A percentile compares a stretch with the other conserved stretches of the same genome.
Conservation (phyloP, 2,329 filamentous ascomycete species). For the Scytalidium lignicola region DNA sequence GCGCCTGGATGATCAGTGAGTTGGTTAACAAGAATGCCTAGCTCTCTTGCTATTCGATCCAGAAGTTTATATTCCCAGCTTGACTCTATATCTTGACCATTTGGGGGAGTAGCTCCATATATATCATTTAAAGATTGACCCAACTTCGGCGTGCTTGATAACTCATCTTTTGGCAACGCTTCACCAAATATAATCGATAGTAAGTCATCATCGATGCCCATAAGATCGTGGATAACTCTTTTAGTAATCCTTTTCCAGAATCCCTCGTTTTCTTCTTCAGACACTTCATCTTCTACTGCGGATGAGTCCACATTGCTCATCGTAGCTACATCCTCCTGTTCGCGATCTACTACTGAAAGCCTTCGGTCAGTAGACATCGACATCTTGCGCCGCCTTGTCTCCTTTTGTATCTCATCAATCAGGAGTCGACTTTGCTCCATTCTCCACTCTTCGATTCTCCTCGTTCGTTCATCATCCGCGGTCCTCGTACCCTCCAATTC, state of each 20-base stretch:
- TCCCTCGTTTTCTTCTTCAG: conserved; percentile 53
- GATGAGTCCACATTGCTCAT: conserved; percentile 20
- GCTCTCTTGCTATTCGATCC: conserved; percentile 78
- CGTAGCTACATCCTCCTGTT: conserved; percentile 26
- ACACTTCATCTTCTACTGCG: conserved; percentile 20
- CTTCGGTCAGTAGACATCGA: conserved; percentile 47
- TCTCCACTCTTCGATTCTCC: conserved; percentile 86
- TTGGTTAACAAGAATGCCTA: conserved; percentile 77
- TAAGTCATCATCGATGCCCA: conserved; percentile 83
- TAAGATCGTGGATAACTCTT: conserved; percentile 80
- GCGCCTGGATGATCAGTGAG: conserved; percentile 83
- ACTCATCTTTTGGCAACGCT: conserved; percentile 50
- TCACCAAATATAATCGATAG: conserved; percentile 87
- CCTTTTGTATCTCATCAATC: conserved; percentile 81
- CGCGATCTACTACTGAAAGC: conserved; percentile 21
- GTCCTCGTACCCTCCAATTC: conserved; percentile 49
- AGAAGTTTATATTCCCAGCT: conserved; percentile 75
- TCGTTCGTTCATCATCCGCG: conserved; percentile 68
- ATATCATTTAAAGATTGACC: conserved; percentile 7
- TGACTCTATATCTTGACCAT: conserved; percentile 29
- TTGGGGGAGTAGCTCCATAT: conserved; percentile 6
- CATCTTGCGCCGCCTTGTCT: conserved; percentile 67
- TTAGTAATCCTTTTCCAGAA: conserved; percentile 79
- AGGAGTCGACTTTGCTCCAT: conserved; percentile 83
- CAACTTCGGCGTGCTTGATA: conserved; percentile 23